These are phyloP conservation scores for Auricularia cornea DNA, from an alignment of 768 basidiomycete species.

Conservation along the genomic window DNA sequence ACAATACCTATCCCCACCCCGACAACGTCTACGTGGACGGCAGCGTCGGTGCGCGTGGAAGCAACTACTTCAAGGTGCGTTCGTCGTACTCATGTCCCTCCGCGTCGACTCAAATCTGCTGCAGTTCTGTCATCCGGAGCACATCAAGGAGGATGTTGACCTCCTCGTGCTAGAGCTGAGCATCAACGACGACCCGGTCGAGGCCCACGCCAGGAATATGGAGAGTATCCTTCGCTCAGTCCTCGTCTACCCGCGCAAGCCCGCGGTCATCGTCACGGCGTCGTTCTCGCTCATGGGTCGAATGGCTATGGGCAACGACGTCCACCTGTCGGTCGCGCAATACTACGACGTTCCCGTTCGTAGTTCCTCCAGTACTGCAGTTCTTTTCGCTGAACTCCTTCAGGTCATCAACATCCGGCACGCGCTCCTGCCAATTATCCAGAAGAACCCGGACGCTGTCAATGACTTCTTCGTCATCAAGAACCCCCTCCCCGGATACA, in stretches of 20 bases:
- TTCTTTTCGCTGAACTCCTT: too few relatives aligned
- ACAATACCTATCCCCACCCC: slow-evolving; percentile 2
- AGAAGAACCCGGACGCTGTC: background rate
- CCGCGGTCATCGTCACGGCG: slow-evolving; percentile 1
- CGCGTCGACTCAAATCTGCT: background rate
- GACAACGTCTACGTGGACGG: slow-evolving; percentile 1
- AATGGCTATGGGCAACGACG: slow-evolving; percentile 5
- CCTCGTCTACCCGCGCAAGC: background rate
- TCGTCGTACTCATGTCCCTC: background rate
- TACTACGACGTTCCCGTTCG: background rate
- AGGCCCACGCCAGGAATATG: background rate
- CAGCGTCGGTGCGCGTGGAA: slow-evolving; percentile 4
- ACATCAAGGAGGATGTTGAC: slow-evolving; percentile 1
- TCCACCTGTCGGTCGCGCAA: slow-evolving; percentile 4
- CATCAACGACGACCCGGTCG: background rate
- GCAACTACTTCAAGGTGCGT: slow-evolving; percentile 7
- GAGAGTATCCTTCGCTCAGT: slow-evolving; percentile 2
- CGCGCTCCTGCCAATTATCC: background rate
- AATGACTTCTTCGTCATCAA: background rate
- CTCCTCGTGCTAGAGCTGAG: slow-evolving; percentile 2
- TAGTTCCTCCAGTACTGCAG: too few relatives aligned
- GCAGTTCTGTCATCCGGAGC: slow-evolving; percentile 3
- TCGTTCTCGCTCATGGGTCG: slow-evolving; percentile 4
- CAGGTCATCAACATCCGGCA: background rate
- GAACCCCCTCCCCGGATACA: background rate